A percentile compares a stretch with the other conserved stretches of the same genome.
phyloP scores from a whole-genome alignment of 2,329 filamentous ascomycete species.

The Trichoderma gracile region DNA sequence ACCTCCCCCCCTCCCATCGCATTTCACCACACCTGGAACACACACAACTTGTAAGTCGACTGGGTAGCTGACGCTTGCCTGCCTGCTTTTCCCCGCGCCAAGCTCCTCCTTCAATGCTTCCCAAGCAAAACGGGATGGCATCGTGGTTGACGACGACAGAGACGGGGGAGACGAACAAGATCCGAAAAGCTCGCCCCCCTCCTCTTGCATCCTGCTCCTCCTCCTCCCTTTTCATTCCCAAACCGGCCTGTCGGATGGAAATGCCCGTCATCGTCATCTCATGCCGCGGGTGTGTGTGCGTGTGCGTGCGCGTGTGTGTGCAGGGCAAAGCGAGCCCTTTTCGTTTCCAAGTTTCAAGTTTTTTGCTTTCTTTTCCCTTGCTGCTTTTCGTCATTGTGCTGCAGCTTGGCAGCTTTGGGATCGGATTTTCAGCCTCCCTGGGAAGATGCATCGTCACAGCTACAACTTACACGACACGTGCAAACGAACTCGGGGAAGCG shows the following conservation, averaged over 20 bases:
- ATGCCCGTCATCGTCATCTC: conserved; percentile 23
- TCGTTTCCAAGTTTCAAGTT: conserved; percentile 3
- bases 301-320: background rate
- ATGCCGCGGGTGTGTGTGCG: background rate
- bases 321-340: background rate
- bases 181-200: background rate
- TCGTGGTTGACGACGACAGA: conserved; percentile 14
- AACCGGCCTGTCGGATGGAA: conserved; percentile 12
- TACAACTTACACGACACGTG: background rate
- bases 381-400: conserved; percentile 16
- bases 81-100: conserved; percentile 25
- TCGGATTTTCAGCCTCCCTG: conserved; percentile 12
- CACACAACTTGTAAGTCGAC: background rate
- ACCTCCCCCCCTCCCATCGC: conserved; percentile 13
- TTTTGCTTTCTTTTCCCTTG: conserved; percentile 1
- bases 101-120: background rate
- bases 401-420: conserved; percentile 8
- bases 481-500: background rate
- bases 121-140: too few relatives aligned
- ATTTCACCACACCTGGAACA: background rate
- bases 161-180: background rate
- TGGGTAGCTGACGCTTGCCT: conserved; percentile 13
- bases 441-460: background rate
- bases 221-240: background rate
- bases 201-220: too few relatives aligned